A percentile compares a stretch with the other conserved stretches of the same genome.
phyloP scores from a whole-genome alignment of 2,329 filamentous ascomycete species.

The Akanthomyces muscarius region DNA sequence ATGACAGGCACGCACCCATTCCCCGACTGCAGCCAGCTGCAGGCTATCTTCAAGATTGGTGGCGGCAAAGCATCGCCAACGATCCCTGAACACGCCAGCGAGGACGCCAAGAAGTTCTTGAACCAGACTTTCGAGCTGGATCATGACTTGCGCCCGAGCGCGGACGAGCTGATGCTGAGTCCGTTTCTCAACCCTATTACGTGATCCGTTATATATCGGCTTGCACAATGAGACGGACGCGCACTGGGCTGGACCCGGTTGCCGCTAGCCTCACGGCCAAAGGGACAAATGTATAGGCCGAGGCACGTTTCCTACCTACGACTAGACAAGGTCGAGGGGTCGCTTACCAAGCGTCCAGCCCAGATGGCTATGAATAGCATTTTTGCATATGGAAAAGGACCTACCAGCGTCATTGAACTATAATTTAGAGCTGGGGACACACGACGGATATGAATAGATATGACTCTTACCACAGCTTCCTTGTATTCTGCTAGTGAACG shows the following conservation, averaged over 20 bases:
- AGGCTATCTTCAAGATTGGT: slow-evolving; percentile 98
- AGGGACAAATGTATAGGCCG: not conserved
- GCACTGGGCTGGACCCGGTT: slow-evolving; percentile 10
- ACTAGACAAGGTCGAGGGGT: not conserved
- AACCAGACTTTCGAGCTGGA: slow-evolving; percentile 92
- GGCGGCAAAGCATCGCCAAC: slow-evolving; percentile 82
- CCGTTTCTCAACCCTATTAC: slow-evolving; percentile 74
- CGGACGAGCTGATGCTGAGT: slow-evolving; percentile 82
- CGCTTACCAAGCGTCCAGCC: not conserved
- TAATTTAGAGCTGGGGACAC: slow-evolving; percentile 6
- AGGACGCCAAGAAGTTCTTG: slow-evolving; percentile 80
- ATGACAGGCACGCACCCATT: slow-evolving; percentile 96
- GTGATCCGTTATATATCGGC: slow-evolving; percentile 29
- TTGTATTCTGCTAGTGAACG: not conserved
- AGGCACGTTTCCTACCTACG: not conserved
- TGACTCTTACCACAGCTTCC: not conserved
- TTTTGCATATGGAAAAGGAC: slow-evolving; percentile 7
- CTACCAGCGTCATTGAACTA: not conserved
- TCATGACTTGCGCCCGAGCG: slow-evolving; percentile 84
- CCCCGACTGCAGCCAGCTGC: slow-evolving; percentile 92
- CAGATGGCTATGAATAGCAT: slow-evolving; percentile 5
- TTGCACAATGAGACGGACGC: not conserved
- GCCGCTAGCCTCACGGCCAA: not conserved
- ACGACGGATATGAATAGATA: slow-evolving; percentile 8
- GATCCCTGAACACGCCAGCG: slow-evolving; percentile 79